Conservation (phyloP, 345 rosid species). For the Stellera chamaejasme region DNA sequence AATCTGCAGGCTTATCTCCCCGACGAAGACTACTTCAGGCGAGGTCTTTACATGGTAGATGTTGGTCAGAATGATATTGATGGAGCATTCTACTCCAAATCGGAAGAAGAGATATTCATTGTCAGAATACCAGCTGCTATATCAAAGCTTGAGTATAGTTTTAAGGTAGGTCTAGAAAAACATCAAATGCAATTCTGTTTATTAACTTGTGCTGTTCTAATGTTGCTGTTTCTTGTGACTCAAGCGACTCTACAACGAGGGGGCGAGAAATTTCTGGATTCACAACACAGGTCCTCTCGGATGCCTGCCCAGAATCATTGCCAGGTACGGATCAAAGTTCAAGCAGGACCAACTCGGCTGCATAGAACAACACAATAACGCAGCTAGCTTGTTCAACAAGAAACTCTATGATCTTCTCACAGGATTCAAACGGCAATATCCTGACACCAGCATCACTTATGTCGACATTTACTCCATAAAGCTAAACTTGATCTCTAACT, state of each 20-base stretch:
- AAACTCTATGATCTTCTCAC: constrained; percentile 25
- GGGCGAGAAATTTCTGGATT: constrained; percentile 46
- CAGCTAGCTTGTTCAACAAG: constrained; percentile 29
- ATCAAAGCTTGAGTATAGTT: constrained; percentile 20
- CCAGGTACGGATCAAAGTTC: constrained; percentile 11
- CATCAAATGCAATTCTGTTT: background rate
- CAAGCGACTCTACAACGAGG: constrained; percentile 29
- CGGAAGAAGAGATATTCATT: constrained; percentile 26
- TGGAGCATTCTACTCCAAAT: constrained; percentile 21
- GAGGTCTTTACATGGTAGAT: constrained; percentile 38
- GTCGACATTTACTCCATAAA: constrained; percentile 41
- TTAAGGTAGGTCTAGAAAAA: constrained; percentile 22
- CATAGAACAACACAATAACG: constrained; percentile 24
- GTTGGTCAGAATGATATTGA: constrained; percentile 46
- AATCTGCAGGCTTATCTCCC: constrained; percentile 24
- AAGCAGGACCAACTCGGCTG: constrained; percentile 32
- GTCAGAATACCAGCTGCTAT: constrained; percentile 21
- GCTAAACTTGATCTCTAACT: constrained; percentile 30
- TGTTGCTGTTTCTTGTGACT: background rate
- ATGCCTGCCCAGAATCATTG: constrained; percentile 35
- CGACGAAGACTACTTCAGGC: constrained; percentile 20
- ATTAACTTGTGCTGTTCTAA: background rate
- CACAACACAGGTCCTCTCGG: constrained; percentile 53
- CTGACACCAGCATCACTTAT: constrained; percentile 29
- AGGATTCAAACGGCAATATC: constrained; percentile 17